phyloP scores from a whole-genome alignment of 768 basidiomycete species.

The Xerocomus brunneocitrinus region DNA sequence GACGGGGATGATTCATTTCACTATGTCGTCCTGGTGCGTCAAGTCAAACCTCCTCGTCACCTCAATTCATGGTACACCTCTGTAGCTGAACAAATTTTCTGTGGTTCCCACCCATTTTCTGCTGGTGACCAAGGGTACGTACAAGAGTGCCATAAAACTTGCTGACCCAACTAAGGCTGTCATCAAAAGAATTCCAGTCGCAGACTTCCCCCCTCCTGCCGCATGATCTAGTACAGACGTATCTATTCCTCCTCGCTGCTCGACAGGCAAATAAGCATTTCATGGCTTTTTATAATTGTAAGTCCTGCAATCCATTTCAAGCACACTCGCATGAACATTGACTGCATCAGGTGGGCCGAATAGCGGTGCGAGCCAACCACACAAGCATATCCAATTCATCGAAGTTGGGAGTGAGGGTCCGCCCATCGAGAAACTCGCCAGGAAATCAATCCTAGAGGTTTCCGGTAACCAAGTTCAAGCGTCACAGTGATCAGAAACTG shows the following conservation, averaged over 20 bases:
- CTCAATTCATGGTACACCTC: conserved; percentile 2
- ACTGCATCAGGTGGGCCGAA: conserved; percentile 54
- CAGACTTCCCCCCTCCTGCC: conserved; percentile 81
- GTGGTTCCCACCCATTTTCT: conserved; percentile 83
- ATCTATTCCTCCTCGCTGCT: conserved; percentile 68
- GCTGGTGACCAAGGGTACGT: conserved; percentile 76
- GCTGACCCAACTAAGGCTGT: neutral
- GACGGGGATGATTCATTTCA: conserved; percentile 51
- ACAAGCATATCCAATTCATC: conserved; percentile 89
- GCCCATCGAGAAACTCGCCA: conserved; percentile 72
- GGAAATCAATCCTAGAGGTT: conserved; percentile 50
- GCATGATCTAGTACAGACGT: conserved; percentile 71
- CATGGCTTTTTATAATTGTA: conserved; percentile 92
- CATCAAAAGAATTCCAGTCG: conserved; percentile 56
- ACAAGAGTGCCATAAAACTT: neutral
- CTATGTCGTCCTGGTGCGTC: conserved; percentile 66
- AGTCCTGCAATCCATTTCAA: conserved; percentile 12
- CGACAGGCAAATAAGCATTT: conserved; percentile 52
- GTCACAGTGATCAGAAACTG: neutral
- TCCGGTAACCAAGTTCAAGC: conserved; percentile 10
- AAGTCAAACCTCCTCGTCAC: neutral
- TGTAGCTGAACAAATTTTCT: conserved; percentile 81
- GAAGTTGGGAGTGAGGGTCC: conserved; percentile 61
- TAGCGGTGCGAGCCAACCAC: conserved; percentile 85
- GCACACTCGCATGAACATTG: neutral